Evolutionary conservation across 176 grass and related monocot genomes (phyloP), one percentile per base, ranked within the genome.

Genomic region (Saccharum officinarum): DNA sequence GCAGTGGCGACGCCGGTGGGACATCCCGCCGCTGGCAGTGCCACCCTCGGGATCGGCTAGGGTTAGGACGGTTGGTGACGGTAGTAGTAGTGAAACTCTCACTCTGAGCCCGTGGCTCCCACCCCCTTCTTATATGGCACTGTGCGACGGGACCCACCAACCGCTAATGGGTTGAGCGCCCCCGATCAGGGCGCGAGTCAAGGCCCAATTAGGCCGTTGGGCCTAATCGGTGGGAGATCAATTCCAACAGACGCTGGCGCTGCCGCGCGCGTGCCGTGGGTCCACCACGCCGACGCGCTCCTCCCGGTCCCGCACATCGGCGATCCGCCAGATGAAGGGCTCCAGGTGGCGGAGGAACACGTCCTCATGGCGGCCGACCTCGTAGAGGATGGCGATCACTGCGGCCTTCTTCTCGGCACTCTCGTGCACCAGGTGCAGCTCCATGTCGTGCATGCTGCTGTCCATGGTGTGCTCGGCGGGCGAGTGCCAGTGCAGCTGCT

Each of bases 381-480:
- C 38, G 61, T 93, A 98, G 67, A 98, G 75, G 80, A 93, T 8
- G 47, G 83, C 91, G 76, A 92, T 60, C 38, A 93, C 92, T 3
- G 92, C 91, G 0, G 72, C 76, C 60, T 92, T 90, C 0, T 67
- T 59, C 54, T 87, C 39, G 6, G 82, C 61, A 72, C 38, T 94
- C 76, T 86, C 0, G 73, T 97, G 92, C 44, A 97, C 84, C 83
- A 97, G 77, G 77, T 97, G 95, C 69, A 94, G 10, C 89, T 97
- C 95, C 85, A 97, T 28, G 18, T 76, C 50, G 34, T 92, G 89
- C 55, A 88, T 87, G 23, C 17, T 80, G 10, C 82, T 91, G 18
- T 95, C 84, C 36, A 98, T 64, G 22, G 62, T 81, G 82, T 98
- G 95, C 82, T 98, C 92, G 10, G 87, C 88, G 26, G 95, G 95